Conservation (phyloP, 768 basidiomycete genomes). For the Sistotremastrum suecicum region DNA sequence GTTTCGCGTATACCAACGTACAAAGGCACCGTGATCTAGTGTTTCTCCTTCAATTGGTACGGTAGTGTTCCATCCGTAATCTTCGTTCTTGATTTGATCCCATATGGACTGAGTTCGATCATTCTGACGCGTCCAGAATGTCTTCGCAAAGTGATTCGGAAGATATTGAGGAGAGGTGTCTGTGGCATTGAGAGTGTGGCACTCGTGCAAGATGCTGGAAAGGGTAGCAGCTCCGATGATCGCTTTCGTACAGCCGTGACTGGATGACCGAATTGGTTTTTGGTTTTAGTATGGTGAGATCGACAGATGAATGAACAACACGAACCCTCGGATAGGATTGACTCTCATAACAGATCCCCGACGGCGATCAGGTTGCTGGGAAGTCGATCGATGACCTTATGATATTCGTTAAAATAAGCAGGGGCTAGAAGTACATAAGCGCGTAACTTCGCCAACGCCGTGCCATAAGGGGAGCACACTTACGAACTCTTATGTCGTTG, state of each 20-base stretch:
- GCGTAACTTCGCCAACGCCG: not conserved
- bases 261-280: not conserved
- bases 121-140: too few species aligned
- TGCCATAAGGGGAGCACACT: not conserved
- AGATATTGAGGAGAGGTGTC: too few species aligned
- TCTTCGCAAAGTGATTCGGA: too few species aligned
- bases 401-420: constrained; percentile 15
- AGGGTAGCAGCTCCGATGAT: constrained; percentile 11
- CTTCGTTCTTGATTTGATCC: too few species aligned
- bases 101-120: too few species aligned
- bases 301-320: not conserved
- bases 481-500: constrained; percentile 8
- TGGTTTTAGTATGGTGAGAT: not conserved
- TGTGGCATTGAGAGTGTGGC: not conserved
- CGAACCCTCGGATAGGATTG: constrained; percentile 12
- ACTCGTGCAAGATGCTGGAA: constrained; percentile 6
- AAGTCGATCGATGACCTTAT: constrained; percentile 10
- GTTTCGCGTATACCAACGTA: too few species aligned
- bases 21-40: too few species aligned
- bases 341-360: constrained; percentile 20
- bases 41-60: too few species aligned
- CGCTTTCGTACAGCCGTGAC: constrained; percentile 12
- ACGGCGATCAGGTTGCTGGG: constrained; percentile 21
- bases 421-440: constrained; percentile 7
- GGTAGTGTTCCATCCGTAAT: too few species aligned